Percentiles rank a stretch among this genome's conserved stretches.
phyloP scores from a whole-genome alignment of 1,284 basidiomycete species.

The Leucoagaricus sp. region DNA sequence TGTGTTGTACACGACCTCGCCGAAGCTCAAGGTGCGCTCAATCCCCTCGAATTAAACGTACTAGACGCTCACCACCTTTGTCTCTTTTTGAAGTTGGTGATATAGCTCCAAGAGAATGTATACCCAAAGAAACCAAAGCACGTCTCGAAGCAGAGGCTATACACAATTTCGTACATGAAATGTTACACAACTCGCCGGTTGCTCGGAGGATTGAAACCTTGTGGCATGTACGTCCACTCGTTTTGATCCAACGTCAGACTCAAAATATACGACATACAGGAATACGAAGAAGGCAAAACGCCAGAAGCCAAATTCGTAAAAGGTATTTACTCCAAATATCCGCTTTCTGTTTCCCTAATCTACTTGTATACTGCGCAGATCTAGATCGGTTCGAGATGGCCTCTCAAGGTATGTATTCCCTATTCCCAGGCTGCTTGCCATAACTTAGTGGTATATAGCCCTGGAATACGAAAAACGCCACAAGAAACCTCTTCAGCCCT shows the following conservation, averaged over 20 bases:
- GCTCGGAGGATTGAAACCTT: conserved; percentile 77
- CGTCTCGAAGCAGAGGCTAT: conserved; percentile 86
- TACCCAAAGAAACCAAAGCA: conserved; percentile 81
- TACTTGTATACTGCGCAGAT: conserved; percentile 45
- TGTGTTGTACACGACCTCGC: conserved; percentile 94
- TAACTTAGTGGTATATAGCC: conserved; percentile 40
- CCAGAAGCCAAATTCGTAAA: conserved; percentile 92
- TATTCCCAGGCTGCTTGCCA: neutral
- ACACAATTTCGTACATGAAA: conserved; percentile 86
- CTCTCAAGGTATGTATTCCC: conserved; percentile 58
- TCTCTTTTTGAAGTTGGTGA: conserved; percentile 71
- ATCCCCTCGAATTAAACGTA: neutral
- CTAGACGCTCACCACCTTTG: too few relatives aligned
- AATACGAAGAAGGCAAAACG: conserved; percentile 87
- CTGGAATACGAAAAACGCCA: conserved; percentile 70
- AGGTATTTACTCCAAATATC: conserved; percentile 46
- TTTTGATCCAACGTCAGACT: neutral
- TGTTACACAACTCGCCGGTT: conserved; percentile 83
- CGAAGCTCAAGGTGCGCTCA: conserved; percentile 79
- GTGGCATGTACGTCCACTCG: conserved; percentile 65
- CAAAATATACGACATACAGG: conserved; percentile 46
- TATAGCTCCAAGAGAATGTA: conserved; percentile 88
- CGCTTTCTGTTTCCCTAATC: neutral
- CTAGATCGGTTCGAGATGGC: conserved; percentile 95
- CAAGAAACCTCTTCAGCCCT: conserved; percentile 54